Evolutionary conservation across 2,329 filamentous ascomycete genomes (phyloP).

Genomic region (Colletotrichum theobromicola): DNA sequence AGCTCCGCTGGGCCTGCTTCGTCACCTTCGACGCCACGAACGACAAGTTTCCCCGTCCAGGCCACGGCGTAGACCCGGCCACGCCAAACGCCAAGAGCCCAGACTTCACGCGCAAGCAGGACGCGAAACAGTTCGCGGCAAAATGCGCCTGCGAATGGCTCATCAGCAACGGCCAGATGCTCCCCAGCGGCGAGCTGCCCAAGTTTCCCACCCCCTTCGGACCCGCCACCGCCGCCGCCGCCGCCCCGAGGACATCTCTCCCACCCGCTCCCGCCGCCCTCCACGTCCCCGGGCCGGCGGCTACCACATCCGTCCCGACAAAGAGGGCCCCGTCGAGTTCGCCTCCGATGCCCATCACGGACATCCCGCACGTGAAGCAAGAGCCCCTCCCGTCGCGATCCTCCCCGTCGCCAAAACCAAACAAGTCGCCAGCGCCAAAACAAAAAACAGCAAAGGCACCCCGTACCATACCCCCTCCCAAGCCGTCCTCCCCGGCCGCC

Average conservation of each 20-base stretch:
- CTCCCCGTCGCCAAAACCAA: not conserved
- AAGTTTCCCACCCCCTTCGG: conserved; percentile 20
- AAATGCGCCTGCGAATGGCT: conserved; percentile 51
- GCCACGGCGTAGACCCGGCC: conserved; percentile 32
- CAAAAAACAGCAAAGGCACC: conserved; percentile 18
- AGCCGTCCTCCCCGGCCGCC: not conserved
- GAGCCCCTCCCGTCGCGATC: not conserved
- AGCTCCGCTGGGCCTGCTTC: conserved; percentile 16
- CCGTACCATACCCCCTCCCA: not conserved
- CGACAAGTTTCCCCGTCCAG: conserved; percentile 9
- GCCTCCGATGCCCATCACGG: not conserved
- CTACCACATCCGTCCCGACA: not conserved
- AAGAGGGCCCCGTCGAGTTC: not conserved
- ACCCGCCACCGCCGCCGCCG: not conserved
- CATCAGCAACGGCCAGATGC: conserved; percentile 31
- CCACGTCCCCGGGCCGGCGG: not conserved
- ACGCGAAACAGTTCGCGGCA: conserved; percentile 59
- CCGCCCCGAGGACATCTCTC: not conserved
- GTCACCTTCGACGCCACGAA: not conserved
- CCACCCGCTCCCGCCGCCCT: not conserved
- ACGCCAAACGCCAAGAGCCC: not conserved
- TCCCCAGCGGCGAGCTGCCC: conserved; percentile 23
- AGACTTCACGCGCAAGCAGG: conserved; percentile 27
- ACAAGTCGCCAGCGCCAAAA: not conserved
- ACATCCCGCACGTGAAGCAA: not conserved